Conservation (phyloP, 2,329 filamentous ascomycete species). For the Pseudopithomyces maydicus region DNA sequence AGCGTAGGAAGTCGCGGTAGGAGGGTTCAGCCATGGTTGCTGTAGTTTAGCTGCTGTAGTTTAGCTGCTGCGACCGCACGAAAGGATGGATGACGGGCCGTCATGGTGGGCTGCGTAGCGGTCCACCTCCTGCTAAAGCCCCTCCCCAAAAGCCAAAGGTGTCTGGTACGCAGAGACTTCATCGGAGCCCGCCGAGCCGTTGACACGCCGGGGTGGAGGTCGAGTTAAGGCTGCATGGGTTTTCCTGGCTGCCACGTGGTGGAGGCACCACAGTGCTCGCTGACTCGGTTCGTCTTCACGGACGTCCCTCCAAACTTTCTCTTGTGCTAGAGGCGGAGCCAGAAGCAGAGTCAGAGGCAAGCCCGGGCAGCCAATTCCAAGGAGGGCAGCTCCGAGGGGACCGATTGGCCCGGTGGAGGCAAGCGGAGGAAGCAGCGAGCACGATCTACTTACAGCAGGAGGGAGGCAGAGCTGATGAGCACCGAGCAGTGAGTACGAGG, state of each 20-base stretch:
- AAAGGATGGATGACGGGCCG: neutral
- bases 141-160: neutral
- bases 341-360: neutral
- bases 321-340: neutral
- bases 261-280: neutral
- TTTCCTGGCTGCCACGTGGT: conserved; percentile 3
- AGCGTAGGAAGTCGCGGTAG: conserved; percentile 47
- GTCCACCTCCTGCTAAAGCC: neutral
- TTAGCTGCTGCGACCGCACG: neutral
- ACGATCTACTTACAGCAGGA: neutral
- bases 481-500: too few species aligned
- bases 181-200: neutral
- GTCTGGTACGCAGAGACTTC: conserved; percentile 3
- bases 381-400: neutral
- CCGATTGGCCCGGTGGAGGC: neutral
- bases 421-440: neutral
- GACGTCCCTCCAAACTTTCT: neutral
- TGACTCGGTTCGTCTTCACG: neutral
- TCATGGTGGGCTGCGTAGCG: neutral
- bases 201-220: neutral
- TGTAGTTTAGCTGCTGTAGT: neutral
- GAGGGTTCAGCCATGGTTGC: neutral
- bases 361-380: neutral
- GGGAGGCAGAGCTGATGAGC: neutral
- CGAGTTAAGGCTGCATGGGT: neutral